These are phyloP conservation scores for Phytophthora melonis DNA, from an alignment of 352 stramenopile species.

Conservation along the genomic window DNA sequence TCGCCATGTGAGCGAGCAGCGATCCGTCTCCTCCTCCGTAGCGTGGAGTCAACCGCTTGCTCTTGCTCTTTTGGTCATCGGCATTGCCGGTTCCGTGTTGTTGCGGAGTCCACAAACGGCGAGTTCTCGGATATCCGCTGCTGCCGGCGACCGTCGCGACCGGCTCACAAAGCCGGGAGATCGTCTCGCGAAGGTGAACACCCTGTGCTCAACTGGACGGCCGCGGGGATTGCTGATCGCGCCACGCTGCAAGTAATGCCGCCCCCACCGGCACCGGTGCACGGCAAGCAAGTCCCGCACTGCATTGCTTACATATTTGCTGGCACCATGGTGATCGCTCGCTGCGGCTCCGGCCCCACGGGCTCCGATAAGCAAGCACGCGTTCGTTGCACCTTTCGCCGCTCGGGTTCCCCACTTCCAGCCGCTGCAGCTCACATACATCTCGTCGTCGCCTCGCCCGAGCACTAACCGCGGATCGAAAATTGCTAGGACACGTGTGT, in stretches of 20 bases:
- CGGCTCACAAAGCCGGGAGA: conserved; percentile 21
- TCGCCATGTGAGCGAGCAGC: conserved; percentile 25
- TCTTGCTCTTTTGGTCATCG: conserved; percentile 25
- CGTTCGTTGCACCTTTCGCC: conserved; percentile 20
- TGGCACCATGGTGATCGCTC: neutral
- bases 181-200: conserved; percentile 18
- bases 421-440: conserved; percentile 32
- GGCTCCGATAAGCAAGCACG: conserved; percentile 19
- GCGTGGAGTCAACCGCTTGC: neutral
- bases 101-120: conserved; percentile 19
- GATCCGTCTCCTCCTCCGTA: conserved; percentile 19
- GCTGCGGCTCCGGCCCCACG: conserved; percentile 1
- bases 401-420: conserved; percentile 26
- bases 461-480: conserved; percentile 18
- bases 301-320: neutral
- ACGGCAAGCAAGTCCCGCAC: neutral
- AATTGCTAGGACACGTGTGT: conserved; percentile 8
- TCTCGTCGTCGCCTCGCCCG: conserved; percentile 34
- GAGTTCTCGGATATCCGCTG: conserved; percentile 34
- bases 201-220: conserved; percentile 33
- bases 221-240: conserved; percentile 30
- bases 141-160: conserved; percentile 17
- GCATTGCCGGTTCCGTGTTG: neutral
- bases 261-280: conserved; percentile 13
- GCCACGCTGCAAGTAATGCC: conserved; percentile 16